Percentiles rank a stretch among this genome's conserved stretches.
Evolutionary conservation across 2,329 filamentous ascomycete genomes (phyloP).

Genomic region (Fusarium xyrophilum): DNA sequence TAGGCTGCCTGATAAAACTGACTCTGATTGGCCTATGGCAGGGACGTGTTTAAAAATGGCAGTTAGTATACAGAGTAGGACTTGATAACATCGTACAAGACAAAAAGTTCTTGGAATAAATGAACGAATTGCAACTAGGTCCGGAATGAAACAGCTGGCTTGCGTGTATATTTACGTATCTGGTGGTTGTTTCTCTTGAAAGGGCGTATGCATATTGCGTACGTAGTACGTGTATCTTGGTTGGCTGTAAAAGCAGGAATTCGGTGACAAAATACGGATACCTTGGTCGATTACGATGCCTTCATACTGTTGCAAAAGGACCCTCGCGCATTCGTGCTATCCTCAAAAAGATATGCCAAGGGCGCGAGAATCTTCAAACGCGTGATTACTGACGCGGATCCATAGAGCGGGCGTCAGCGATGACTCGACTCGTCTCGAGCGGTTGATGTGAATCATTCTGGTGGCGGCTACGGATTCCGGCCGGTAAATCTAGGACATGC

Average conservation of each 20-base stretch:
- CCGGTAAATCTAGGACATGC: slow-evolving; percentile 24
- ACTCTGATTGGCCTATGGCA: slow-evolving; percentile 34
- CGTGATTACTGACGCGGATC: slow-evolving; percentile 18
- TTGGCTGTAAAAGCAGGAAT: background rate
- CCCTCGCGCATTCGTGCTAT: slow-evolving; percentile 1
- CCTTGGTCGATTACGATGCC: slow-evolving; percentile 3
- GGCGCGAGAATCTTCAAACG: background rate
- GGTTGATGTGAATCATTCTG: slow-evolving; percentile 1
- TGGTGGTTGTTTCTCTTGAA: slow-evolving; percentile 10
- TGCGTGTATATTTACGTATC: slow-evolving; percentile 36
- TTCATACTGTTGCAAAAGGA: slow-evolving; percentile 8
- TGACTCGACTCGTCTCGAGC: slow-evolving; percentile 23
- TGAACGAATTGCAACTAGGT: slow-evolving; percentile 19
- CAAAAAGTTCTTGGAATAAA: slow-evolving; percentile 6
- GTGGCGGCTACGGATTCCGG: slow-evolving; percentile 9
- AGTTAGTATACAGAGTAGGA: slow-evolving; percentile 3
- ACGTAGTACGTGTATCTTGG: slow-evolving; percentile 11
- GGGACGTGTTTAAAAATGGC: slow-evolving; percentile 4
- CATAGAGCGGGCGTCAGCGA: slow-evolving; percentile 20
- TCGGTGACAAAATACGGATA: background rate
- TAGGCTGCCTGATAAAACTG: slow-evolving; percentile 43
- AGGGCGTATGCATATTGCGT: slow-evolving; percentile 18
- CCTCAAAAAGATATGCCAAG: slow-evolving; percentile 20
- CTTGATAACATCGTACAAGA: slow-evolving; percentile 3
- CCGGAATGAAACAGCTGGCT: slow-evolving; percentile 29